Base-by-base conservation (phyloP, 2,329 filamentous ascomycete genomes). In the Teratosphaeria destructans region DNA sequence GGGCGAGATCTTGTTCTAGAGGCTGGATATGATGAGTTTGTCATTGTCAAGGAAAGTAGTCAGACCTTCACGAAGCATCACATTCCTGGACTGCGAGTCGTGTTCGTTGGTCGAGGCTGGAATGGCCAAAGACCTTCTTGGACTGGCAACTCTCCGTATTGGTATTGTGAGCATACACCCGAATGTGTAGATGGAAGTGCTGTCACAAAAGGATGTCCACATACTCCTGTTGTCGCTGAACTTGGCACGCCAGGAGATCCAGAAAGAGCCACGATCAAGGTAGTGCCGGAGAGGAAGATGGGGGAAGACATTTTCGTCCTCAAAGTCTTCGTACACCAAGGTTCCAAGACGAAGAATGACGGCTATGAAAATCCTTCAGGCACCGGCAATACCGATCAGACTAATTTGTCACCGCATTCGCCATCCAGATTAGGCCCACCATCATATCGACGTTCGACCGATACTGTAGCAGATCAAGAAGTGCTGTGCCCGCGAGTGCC, bases 1-100 rank as follows among this genome's bases (percentile, higher is more conserved):
- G 55, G 55, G 4, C 27, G 55, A 56, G 55, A 56, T 37, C 32
- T 56, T 56, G 55, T 23, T 23, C 34, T 56, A 6, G 55, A 56
- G 39, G 27, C 27, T 27, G 55, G 55, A 16, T 56, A 56, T 27
- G 55, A 56, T 47, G 39, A 56, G 6, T 16, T 47, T 14, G 32
- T 56, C 32, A 47, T 34, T 12, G 19, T 56, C 5, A 23, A 56
- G 12, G 55, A 56, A 5, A 19, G 29, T 47, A 34, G 55, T 23
- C 32, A 12, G 23, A 39, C 34, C 1, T 56, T 47, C 55, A 56
- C 12, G 27, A 39, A 37, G 35, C 55, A 56, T 56, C 39, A n/a
- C 14, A 56, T 56, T 39, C 55, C 55, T 37, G 55, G 55, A 29
- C 34, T 56, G 14, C 55, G 55, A 27, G 23, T 56, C 8, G 12